These are phyloP conservation scores for Saccharomycopsis hybrid DNA, from an alignment of 1,139 yeast species.

Conservation along the genomic window DNA sequence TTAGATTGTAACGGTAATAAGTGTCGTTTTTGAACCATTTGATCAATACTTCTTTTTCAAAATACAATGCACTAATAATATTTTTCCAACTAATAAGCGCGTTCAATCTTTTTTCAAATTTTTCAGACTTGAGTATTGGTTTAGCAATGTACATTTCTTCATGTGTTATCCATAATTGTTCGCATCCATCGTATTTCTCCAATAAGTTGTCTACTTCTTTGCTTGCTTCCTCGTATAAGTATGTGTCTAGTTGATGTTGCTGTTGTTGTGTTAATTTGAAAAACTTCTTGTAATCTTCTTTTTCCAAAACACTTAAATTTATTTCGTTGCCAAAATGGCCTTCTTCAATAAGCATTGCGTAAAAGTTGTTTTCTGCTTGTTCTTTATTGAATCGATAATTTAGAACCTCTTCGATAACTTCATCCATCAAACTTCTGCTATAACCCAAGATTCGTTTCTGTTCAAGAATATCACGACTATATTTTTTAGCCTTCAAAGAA, in stretches of 20 bases:
- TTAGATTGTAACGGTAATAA: background rate
- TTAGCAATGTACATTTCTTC: slow-evolving; percentile 76
- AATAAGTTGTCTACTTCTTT: slow-evolving; percentile 52
- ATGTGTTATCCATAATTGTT: slow-evolving; percentile 73
- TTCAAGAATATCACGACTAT: slow-evolving; percentile 76
- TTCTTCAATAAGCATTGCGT: slow-evolving; percentile 24
- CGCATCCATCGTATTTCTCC: slow-evolving; percentile 59
- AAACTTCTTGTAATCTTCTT: slow-evolving; percentile 21
- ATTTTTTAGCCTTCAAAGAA: slow-evolving; percentile 79
- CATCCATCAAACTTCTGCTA: slow-evolving; percentile 68
- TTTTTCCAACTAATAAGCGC: slow-evolving; percentile 84
- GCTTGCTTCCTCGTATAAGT: slow-evolving; percentile 14
- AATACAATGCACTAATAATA: slow-evolving; percentile 60
- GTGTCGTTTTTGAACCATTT: slow-evolving; percentile 36
- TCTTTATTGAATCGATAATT: slow-evolving; percentile 47
- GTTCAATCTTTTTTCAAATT: slow-evolving; percentile 60
- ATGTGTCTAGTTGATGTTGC: slow-evolving; percentile 7
- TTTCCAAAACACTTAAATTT: slow-evolving; percentile 23
- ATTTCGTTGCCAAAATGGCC: slow-evolving; percentile 21
- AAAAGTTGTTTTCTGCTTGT: slow-evolving; percentile 27
- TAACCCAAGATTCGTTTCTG: slow-evolving; percentile 68
- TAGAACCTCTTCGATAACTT: slow-evolving; percentile 63
- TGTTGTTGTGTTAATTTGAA: slow-evolving; percentile 4
- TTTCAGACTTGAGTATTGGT: slow-evolving; percentile 61
- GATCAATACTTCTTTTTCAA: slow-evolving; percentile 50